Evolutionary conservation across 106 monocot species (phyloP).

Genomic region (Phalaenopsis aphrodite): DNA sequence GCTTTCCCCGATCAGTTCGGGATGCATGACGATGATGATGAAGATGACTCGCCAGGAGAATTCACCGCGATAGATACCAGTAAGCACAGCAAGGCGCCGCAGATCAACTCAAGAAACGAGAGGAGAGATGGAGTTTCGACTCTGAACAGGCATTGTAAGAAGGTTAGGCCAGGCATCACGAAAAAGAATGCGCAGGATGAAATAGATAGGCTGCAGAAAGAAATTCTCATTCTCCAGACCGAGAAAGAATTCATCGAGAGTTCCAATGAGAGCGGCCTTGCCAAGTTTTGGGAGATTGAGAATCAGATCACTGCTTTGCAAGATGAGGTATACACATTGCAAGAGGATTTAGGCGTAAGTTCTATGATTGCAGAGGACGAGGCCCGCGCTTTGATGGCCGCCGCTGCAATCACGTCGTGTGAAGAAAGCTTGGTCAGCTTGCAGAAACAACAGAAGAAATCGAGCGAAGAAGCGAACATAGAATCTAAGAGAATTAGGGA

Average conservation of each 20-base stretch:
- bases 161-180: neutral
- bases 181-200: constrained; percentile 18
- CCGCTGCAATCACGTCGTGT: constrained; percentile 25
- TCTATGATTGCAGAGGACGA: constrained; percentile 24
- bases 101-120: neutral
- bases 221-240: constrained; percentile 21
- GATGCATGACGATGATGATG: constrained; percentile 19
- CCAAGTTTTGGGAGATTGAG: constrained; percentile 29
- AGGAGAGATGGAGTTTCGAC: neutral
- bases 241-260: constrained; percentile 31
- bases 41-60: constrained; percentile 2
- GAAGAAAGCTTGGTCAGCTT: constrained; percentile 17
- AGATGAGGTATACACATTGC: constrained; percentile 14
- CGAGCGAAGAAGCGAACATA: neutral
- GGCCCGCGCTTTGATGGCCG: constrained; percentile 25
- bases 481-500: constrained; percentile 20
- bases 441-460: constrained; percentile 16
- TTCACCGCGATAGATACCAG: neutral
- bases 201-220: constrained; percentile 26
- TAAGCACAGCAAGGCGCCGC: neutral
- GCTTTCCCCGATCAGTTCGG: constrained; percentile 22
- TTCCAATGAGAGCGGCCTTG: constrained; percentile 13
- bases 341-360: constrained; percentile 13
- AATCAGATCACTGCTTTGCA: constrained; percentile 23
- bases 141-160: neutral